Evolutionary conservation across 2,329 filamentous ascomycete genomes (phyloP).

Genomic region (Fusarium caatingaense): DNA sequence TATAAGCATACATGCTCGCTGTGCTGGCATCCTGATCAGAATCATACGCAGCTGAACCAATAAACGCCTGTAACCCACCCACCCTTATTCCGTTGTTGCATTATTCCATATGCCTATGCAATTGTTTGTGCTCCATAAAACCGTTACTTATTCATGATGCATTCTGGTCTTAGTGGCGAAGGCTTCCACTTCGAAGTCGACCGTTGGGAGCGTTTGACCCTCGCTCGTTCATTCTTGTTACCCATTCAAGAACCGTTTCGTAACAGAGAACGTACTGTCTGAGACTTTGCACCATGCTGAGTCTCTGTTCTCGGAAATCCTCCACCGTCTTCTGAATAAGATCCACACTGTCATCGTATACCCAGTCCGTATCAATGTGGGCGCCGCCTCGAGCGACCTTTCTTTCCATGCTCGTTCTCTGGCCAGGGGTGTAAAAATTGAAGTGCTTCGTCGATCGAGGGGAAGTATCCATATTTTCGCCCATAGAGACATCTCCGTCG

Average conservation of each 20-base stretch:
- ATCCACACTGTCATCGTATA: conserved; percentile 78
- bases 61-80: conserved; percentile 36
- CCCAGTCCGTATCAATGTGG: conserved; percentile 68
- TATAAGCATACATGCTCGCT: conserved; percentile 35
- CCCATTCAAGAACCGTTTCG: conserved; percentile 92
- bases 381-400: conserved; percentile 19
- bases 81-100: conserved; percentile 22
- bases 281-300: conserved; percentile 97
- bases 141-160: conserved; percentile 31
- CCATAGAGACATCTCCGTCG: conserved; percentile 63
- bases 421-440: conserved; percentile 37
- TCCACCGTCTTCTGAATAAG: conserved; percentile 88
- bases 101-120: conserved; percentile 34
- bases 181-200: conserved; percentile 49
- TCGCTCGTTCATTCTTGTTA: conserved; percentile 62
- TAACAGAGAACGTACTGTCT: conserved; percentile 96
- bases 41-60: conserved; percentile 24
- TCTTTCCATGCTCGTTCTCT: conserved; percentile 31
- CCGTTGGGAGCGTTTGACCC: conserved; percentile 31
- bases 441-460: conserved; percentile 43
- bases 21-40: conserved; percentile 19
- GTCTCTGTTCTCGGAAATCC: conserved; percentile 86
- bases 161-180: conserved; percentile 36
- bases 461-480: conserved; percentile 46
- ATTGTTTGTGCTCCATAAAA: conserved; percentile 35